phyloP scores from a whole-genome alignment of 1,139 yeast genomes.

The Taiozyma sp. region DNA sequence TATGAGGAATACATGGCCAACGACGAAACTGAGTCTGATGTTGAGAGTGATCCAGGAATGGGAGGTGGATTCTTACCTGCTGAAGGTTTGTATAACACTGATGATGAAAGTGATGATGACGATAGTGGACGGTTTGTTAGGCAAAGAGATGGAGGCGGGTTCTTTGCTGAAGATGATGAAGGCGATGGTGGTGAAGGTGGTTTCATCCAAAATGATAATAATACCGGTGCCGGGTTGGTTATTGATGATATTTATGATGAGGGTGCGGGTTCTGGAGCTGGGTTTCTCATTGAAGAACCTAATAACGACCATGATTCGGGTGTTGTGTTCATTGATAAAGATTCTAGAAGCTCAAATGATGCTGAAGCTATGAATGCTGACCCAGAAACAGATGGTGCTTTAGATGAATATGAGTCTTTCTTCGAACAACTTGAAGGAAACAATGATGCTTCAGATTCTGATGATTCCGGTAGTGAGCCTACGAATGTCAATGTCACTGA shows the following conservation, averaged over 20 bases:
- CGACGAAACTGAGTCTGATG: constrained; percentile 8
- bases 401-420: constrained; percentile 12
- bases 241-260: not conserved
- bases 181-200: not conserved
- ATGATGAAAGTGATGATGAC: constrained; percentile 1
- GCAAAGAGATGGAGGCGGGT: constrained; percentile 4
- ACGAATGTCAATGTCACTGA: not conserved
- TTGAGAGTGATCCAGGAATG: constrained; percentile 10
- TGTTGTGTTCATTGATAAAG: constrained; percentile 2
- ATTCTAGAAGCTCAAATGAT: not conserved
- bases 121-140: not conserved
- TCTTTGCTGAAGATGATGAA: constrained; percentile 6
- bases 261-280: not conserved
- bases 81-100: not conserved
- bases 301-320: not conserved
- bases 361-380: not conserved
- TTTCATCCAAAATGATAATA: too few species aligned
- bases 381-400: not conserved
- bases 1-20: constrained; percentile 13
- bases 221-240: constrained; percentile 4
- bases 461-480: constrained; percentile 1
- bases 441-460: not conserved
- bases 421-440: constrained; percentile 7
- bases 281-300: not conserved
- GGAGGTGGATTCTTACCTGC: constrained; percentile 1